Percentiles rank a stretch among this genome's conserved stretches.
Conservation (phyloP, 2,329 filamentous ascomycete species). For the Aspergillus thermomutatus region DNA sequence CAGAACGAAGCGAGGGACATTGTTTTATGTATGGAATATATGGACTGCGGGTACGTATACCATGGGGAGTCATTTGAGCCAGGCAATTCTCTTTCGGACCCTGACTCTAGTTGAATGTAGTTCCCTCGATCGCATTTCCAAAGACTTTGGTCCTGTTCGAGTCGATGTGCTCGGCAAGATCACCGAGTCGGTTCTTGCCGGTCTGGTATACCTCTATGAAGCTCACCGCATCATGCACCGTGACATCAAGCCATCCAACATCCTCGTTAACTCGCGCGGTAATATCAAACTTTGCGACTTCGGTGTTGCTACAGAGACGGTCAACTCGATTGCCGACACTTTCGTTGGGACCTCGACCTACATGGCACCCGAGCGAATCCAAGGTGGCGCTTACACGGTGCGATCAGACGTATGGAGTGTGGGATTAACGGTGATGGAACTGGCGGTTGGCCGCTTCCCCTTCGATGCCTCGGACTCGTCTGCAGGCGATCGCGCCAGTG, state of each 20-base stretch:
- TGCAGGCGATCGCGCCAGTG: conserved; percentile 63
- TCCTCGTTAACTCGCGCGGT: conserved; percentile 89
- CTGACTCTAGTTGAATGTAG: conserved; percentile 47
- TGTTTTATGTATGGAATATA: conserved; percentile 99
- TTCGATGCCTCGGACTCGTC: conserved; percentile 81
- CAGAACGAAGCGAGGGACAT: conserved; percentile 96
- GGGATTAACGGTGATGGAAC: conserved; percentile 89
- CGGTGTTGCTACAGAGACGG: conserved; percentile 94
- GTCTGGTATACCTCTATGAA: conserved; percentile 90
- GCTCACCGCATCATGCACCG: conserved; percentile 98
- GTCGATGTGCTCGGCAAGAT: conserved; percentile 98
- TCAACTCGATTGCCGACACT: conserved; percentile 96
- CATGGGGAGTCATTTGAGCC: background rate
- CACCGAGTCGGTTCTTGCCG: conserved; percentile 88
- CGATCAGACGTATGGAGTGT: conserved; percentile 99
- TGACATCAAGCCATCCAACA: conserved; percentile 98
- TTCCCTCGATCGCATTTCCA: conserved; percentile 87
- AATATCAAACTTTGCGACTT: conserved; percentile 98
- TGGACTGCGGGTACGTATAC: conserved; percentile 88
- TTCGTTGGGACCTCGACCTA: conserved; percentile 99
- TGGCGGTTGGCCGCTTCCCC: conserved; percentile 95
- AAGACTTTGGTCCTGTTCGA: conserved; percentile 88
- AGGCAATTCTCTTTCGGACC: conserved; percentile 5
- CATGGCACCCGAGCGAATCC: conserved; percentile 97
- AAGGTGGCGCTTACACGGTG: conserved; percentile 94